phyloP scores from a whole-genome alignment of 1,284 basidiomycete species.

The Ceratobasidium sp. region DNA sequence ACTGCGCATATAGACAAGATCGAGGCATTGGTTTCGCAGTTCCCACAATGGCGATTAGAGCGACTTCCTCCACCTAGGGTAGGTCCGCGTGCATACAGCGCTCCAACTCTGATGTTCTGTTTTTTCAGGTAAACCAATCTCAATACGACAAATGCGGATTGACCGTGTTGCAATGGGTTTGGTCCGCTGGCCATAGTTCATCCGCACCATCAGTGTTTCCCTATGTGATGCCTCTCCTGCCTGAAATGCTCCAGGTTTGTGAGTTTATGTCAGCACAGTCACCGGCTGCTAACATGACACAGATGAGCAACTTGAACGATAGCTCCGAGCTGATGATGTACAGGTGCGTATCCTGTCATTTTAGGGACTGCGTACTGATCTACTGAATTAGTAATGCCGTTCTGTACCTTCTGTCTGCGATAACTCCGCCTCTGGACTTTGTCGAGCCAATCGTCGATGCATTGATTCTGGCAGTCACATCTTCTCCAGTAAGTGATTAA shows the following conservation, averaged over 20 bases:
- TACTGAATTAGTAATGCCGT: conserved; percentile 73
- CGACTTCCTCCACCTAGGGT: conserved; percentile 88
- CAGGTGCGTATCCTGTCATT: conserved; percentile 34
- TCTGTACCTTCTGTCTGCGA: conserved; percentile 74
- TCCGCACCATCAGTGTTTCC: conserved; percentile 73
- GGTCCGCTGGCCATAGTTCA: conserved; percentile 72
- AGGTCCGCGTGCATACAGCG: conserved; percentile 73
- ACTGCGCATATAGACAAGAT: conserved; percentile 65
- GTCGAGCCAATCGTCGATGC: conserved; percentile 64
- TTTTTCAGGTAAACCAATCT: conserved; percentile 1
- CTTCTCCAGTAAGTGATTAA: conserved; percentile 61
- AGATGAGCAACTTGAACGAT: conserved; percentile 82
- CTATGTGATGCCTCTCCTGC: conserved; percentile 79
- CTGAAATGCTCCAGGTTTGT: conserved; percentile 47
- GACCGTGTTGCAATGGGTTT: conserved; percentile 76
- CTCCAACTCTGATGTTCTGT: background rate
- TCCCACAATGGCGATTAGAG: conserved; percentile 73
- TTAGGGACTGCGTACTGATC: conserved; percentile 4
- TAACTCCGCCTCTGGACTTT: conserved; percentile 67
- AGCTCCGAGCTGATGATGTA: conserved; percentile 62
- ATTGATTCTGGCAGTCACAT: conserved; percentile 70
- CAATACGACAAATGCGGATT: conserved; percentile 39
- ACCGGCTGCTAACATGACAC: conserved; percentile 48
- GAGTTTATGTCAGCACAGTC: background rate
- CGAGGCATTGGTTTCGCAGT: conserved; percentile 58